phyloP scores from a whole-genome alignment of 2,329 filamentous ascomycete genomes.

The Botrytis paeoniae region DNA sequence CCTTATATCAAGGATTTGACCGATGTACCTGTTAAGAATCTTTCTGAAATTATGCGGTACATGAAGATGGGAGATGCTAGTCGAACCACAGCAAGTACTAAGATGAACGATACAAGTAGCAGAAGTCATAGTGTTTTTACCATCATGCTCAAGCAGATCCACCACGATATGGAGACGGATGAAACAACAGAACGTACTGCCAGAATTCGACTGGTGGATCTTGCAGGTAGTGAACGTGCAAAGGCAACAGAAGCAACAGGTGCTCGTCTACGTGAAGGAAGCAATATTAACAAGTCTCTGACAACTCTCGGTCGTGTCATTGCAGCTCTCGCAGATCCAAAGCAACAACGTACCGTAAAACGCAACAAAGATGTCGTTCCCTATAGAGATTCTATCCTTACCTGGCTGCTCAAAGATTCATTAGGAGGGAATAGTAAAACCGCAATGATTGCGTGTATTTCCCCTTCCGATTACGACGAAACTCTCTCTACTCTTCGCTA shows the following conservation, averaged over 20 bases:
- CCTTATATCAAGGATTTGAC: constrained; percentile 97
- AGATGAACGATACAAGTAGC: constrained; percentile 99
- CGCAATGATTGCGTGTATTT: constrained; percentile 98
- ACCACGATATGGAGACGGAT: constrained; percentile 95
- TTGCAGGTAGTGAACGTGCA: constrained; percentile 91
- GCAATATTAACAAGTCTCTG: constrained; percentile 98
- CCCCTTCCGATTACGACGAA: constrained; percentile 94
- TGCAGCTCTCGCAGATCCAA: constrained; percentile 74
- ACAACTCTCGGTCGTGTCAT: constrained; percentile 95
- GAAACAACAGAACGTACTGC: constrained; percentile 94
- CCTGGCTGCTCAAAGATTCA: constrained; percentile 90
- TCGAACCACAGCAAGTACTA: constrained; percentile 87
- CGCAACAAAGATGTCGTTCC: constrained; percentile 73
- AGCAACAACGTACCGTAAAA: constrained; percentile 57
- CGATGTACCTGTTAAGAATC: constrained; percentile 85
- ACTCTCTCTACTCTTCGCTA: constrained; percentile 94
- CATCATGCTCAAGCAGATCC: constrained; percentile 96
- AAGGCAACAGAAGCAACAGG: constrained; percentile 95
- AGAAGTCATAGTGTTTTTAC: constrained; percentile 97
- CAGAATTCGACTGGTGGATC: constrained; percentile 89
- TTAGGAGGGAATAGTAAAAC: constrained; percentile 97
- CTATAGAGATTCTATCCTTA: constrained; percentile 83
- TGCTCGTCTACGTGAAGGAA: constrained; percentile 84
- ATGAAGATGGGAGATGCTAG: constrained; percentile 89
- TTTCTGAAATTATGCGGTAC: constrained; percentile 80